Percentiles rank a stretch among this genome's conserved stretches.
Conservation (phyloP, 169 alveolate species). For the Babesia gibsoni region DNA sequence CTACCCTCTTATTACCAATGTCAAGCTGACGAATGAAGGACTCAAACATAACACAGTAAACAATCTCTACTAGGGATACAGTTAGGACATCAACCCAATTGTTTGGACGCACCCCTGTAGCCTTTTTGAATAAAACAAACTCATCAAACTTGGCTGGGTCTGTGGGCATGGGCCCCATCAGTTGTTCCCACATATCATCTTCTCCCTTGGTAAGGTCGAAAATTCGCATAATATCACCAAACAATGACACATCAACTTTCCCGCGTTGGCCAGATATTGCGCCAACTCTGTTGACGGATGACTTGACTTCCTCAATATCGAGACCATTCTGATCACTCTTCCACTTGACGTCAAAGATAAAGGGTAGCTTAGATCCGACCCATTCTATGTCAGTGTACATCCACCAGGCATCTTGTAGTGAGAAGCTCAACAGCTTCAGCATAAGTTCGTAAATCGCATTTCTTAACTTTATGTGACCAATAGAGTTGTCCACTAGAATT, state of each 20-base stretch:
- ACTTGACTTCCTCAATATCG: neutral
- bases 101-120: neutral
- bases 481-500: neutral
- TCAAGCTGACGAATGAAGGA: neutral
- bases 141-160: neutral
- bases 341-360: constrained; percentile 5
- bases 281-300: constrained; percentile 6
- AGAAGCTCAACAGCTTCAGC: constrained; percentile 29
- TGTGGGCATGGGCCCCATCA: constrained; percentile 1
- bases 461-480: constrained; percentile 26
- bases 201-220: constrained; percentile 1
- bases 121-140: constrained; percentile 19
- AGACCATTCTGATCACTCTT: neutral
- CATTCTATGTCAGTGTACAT: constrained; percentile 14
- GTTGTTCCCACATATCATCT: constrained; percentile 21
- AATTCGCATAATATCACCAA: constrained; percentile 12
- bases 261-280: constrained; percentile 22
- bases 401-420: constrained; percentile 62
- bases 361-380: constrained; percentile 36
- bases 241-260: neutral
- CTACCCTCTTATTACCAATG: neutral
- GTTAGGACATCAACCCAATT: constrained; percentile 4
- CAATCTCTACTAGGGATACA: constrained; percentile 14
- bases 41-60: constrained; percentile 11
- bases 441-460: constrained; percentile 29